Evolutionary conservation across 106 monocot genomes (phyloP).

Genomic region (Dioscorea dumetorum): DNA sequence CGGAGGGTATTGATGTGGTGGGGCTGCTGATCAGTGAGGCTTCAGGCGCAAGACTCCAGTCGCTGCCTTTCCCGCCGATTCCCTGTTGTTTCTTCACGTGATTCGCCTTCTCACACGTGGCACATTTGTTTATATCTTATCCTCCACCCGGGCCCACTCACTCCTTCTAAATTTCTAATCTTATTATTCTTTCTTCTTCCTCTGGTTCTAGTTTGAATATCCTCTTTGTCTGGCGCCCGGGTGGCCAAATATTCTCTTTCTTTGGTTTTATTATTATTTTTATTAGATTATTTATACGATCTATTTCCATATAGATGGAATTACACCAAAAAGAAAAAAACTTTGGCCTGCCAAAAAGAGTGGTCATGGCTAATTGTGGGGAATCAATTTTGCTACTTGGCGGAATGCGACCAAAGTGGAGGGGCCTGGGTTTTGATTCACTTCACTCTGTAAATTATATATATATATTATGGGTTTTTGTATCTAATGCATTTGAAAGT

Average conservation of each 20-base stretch:
- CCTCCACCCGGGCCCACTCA: neutral
- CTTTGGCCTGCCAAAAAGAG: neutral
- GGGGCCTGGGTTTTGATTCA: neutral
- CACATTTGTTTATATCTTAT: too few species aligned
- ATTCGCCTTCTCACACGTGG: constrained; percentile 39
- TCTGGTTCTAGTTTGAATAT: constrained; percentile 55
- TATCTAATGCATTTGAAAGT: neutral
- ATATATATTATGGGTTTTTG: neutral
- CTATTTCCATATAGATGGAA: neutral
- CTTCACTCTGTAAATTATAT: neutral
- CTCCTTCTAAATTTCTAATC: too few species aligned
- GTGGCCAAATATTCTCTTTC: neutral
- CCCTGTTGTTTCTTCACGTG: constrained; percentile 14
- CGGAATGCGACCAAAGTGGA: neutral
- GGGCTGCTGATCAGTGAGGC: too few species aligned
- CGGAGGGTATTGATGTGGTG: too few species aligned
- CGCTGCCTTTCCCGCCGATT: constrained; percentile 53
- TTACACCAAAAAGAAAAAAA: neutral
- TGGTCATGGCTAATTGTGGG: neutral
- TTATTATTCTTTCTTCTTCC: too few species aligned
- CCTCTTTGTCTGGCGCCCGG: constrained; percentile 69
- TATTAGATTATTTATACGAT: neutral
- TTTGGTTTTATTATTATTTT: neutral
- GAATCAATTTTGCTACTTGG: neutral
- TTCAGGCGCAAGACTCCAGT: constrained; percentile 90